Conservation (phyloP, 2,329 filamentous ascomycete species). For the Fusarium aywerte region DNA sequence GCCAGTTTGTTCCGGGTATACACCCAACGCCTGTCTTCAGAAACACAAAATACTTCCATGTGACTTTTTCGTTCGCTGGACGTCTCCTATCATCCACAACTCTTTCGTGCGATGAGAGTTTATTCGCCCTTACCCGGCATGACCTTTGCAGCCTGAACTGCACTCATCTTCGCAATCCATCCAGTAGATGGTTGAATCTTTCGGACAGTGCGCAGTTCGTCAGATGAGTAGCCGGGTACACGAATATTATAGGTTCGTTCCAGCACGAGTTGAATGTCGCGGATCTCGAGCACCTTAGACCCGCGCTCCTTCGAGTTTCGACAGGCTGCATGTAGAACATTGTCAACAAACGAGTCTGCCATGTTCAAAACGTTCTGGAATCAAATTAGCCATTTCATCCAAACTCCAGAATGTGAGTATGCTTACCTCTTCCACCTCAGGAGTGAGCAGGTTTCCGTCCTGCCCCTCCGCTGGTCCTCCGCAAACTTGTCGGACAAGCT, state of each 20-base stretch:
- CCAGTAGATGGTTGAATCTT: conserved; percentile 88
- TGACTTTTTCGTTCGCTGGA: not conserved
- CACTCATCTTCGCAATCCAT: conserved; percentile 98
- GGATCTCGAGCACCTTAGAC: conserved; percentile 88
- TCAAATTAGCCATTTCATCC: conserved; percentile 32
- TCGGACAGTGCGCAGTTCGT: conserved; percentile 92
- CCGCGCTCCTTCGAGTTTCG: conserved; percentile 92
- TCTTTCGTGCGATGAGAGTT: not conserved
- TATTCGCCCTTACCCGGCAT: conserved; percentile 70
- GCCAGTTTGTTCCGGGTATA: conserved; percentile 39
- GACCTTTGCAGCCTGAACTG: conserved; percentile 92
- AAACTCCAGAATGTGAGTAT: not conserved
- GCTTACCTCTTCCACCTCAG: conserved; percentile 94
- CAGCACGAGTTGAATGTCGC: conserved; percentile 83
- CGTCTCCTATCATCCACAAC: not conserved
- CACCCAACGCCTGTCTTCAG: conserved; percentile 40
- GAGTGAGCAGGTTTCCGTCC: conserved; percentile 81
- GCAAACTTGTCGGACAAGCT: conserved; percentile 92
- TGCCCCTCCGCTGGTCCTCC: conserved; percentile 78
- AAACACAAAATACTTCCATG: conserved; percentile 5
- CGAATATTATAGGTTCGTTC: conserved; percentile 90
- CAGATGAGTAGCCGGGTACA: conserved; percentile 92
- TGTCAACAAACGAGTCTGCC: conserved; percentile 95
- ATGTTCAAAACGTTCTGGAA: conserved; percentile 83
- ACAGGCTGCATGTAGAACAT: conserved; percentile 86